Conservation (phyloP, 2,329 filamentous ascomycete genomes). For the Paecilomyces sp. region DNA sequence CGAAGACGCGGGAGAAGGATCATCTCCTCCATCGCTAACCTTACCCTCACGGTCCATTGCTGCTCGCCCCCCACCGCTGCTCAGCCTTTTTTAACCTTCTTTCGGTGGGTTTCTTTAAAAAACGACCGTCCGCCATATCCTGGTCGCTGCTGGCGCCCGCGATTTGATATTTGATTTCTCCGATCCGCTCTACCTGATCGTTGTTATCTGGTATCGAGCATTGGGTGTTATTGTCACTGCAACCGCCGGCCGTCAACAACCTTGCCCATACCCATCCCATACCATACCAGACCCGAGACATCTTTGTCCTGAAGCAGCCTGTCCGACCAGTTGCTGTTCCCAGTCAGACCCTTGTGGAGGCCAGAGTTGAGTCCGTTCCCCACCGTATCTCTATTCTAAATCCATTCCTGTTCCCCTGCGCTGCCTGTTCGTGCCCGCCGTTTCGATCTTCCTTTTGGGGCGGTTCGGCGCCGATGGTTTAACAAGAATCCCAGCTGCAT, state of each 20-base stretch:
- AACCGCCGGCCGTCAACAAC: background rate
- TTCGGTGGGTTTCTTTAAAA: background rate
- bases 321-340: background rate
- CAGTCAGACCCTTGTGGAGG: slow-evolving; percentile 10
- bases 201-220: no score
- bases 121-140: background rate
- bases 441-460: background rate
- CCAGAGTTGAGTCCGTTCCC: slow-evolving; percentile 11
- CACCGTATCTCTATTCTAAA: slow-evolving; percentile 10
- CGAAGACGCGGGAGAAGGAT: background rate
- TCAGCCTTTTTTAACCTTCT: background rate
- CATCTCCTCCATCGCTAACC: background rate
- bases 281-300: background rate
- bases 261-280: background rate
- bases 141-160: slow-evolving; percentile 2
- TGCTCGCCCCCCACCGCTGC: slow-evolving; percentile 1
- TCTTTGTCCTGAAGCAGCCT: background rate
- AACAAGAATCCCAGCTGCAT: background rate
- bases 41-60: background rate
- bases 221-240: background rate
- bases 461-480: background rate
- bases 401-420: slow-evolving; percentile 1
- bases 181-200: background rate
- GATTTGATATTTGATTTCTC: slow-evolving; percentile 8
- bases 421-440: slow-evolving; percentile 2